Base-by-base conservation (phyloP, 2,329 filamentous ascomycete species). In the Leptographium lundbergii region DNA sequence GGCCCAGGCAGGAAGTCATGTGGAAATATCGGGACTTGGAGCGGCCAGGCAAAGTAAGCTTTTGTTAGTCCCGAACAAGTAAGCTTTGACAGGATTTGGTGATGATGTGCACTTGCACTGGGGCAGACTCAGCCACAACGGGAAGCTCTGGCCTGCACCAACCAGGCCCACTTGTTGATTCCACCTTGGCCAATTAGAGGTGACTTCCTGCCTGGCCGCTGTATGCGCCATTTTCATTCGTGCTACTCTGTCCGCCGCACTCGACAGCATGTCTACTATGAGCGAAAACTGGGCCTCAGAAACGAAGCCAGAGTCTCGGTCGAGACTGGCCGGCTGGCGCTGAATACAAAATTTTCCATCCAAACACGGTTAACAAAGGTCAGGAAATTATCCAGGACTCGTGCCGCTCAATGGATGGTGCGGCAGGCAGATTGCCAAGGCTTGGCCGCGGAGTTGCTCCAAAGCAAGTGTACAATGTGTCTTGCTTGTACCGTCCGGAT, bases 401-500 rank as follows among this genome's bases (percentile, higher is more conserved):
- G 6, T 36, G 34, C 34, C 10, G 34, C 34, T 36, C 34, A 7
- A 36, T 36, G 4, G 9, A 36, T 36, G 34, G 13, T 39, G 36
- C 14, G 36, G 36, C 36, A 75, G 36, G 14, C 36, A 3, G 36
- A 39, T 39, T 4, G 14, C 36, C 10, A 36, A 68, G 66, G 0
- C 54, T 48, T 4, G n/a, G 14, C 36, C 6, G 34, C 10, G 34
- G 9, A 36, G 27, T 29, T 29, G 27, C 27, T 4, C 27, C 27
- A 29, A 29, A 29, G 27, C 32, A 39, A 17, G 36, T 39, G 14
- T 39, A 39, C 14, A 9, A 39, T 14, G 36, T 39, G 32, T 34
- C 32, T 34, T 34, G 24, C 14, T 74, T 68, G 29, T 74, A 75
- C 56, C 27, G 24, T 62, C 57, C 0, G 68, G 36, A 14, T 36